A percentile compares a stretch with the other conserved stretches of the same genome.
These are phyloP conservation scores for Nothophoma quercina DNA, from an alignment of 2,329 filamentous ascomycete genomes.

Conservation along the genomic window DNA sequence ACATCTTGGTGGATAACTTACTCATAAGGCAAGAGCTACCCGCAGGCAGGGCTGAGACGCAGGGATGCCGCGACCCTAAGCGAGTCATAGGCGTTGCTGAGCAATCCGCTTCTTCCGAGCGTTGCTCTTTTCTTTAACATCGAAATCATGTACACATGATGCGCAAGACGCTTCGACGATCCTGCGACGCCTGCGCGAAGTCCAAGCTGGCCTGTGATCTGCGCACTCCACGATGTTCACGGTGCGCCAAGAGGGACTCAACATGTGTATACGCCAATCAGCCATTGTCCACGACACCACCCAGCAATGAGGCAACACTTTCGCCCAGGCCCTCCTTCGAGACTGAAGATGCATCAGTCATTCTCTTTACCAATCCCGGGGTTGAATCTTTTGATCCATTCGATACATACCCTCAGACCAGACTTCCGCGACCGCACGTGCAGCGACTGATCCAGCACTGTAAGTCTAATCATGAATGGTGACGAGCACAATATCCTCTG, in stretches of 20 bases:
- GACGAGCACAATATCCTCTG: neutral
- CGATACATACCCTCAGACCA: constrained; percentile 63
- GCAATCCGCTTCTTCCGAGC: constrained; percentile 11
- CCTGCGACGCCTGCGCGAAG: constrained; percentile 64
- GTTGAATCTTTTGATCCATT: constrained; percentile 61
- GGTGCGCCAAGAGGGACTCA: constrained; percentile 59
- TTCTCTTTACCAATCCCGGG: constrained; percentile 30
- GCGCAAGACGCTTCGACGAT: constrained; percentile 65
- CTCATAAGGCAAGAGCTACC: neutral
- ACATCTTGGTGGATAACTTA: too few relatives aligned
- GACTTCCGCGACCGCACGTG: constrained; percentile 59
- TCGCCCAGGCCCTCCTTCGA: neutral
- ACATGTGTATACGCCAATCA: constrained; percentile 63
- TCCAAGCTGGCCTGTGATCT: constrained; percentile 66
- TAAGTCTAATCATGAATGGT: constrained; percentile 42
- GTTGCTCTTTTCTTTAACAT: neutral
- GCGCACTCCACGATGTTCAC: constrained; percentile 61
- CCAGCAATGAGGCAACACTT: constrained; percentile 29
- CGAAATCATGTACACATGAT: constrained; percentile 46
- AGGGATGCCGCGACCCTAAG: constrained; percentile 14
- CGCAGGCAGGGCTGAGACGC: neutral
- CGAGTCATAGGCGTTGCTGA: constrained; percentile 12
- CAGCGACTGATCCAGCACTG: constrained; percentile 65
- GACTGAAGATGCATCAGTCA: constrained; percentile 1
- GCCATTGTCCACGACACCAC: constrained; percentile 47